These are phyloP conservation scores for Rhazya stricta DNA, from an alignment of 257 asterid species.

Conservation along the genomic window DNA sequence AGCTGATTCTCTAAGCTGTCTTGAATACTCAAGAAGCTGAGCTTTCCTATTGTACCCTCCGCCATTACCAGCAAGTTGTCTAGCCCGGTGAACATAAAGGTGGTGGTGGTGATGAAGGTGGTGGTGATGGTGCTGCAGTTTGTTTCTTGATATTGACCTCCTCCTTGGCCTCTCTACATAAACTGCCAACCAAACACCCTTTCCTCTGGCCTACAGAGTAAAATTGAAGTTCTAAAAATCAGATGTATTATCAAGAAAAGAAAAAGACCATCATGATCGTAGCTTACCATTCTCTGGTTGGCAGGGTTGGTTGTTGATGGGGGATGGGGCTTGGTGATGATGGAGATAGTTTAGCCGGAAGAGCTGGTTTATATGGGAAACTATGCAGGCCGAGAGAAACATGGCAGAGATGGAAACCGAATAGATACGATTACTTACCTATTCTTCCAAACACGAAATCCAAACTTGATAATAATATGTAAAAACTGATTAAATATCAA, in stretches of 20 bases:
- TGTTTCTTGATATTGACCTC: neutral
- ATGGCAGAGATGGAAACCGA: neutral
- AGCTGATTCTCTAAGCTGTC: slow-evolving; percentile 35
- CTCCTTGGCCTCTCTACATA: slow-evolving; percentile 32
- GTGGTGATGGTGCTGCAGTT: slow-evolving; percentile 13
- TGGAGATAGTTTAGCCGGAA: neutral
- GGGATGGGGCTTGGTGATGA: neutral
- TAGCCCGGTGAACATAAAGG: slow-evolving; percentile 13
- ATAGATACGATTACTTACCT: neutral
- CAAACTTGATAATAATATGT: neutral
- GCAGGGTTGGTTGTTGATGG: neutral
- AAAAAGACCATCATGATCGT: neutral
- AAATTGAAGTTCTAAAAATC: slow-evolving; percentile 1
- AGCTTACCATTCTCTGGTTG: slow-evolving; percentile 1
- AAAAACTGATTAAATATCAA: neutral
- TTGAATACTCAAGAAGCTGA: slow-evolving; percentile 43
- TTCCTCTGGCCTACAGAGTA: neutral
- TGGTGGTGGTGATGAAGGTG: slow-evolving; percentile 21
- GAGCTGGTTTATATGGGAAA: neutral
- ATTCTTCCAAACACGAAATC: slow-evolving; percentile 7
- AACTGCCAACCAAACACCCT: slow-evolving; percentile 28
- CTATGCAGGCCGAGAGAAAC: slow-evolving; percentile 3
- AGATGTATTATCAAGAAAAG: neutral
- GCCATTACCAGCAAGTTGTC: slow-evolving; percentile 9
- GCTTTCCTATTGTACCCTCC: slow-evolving; percentile 45